A percentile compares a stretch with the other conserved stretches of the same genome.
phyloP scores from a whole-genome alignment of 106 monocot genomes.

The Platanthera zijinensis region DNA sequence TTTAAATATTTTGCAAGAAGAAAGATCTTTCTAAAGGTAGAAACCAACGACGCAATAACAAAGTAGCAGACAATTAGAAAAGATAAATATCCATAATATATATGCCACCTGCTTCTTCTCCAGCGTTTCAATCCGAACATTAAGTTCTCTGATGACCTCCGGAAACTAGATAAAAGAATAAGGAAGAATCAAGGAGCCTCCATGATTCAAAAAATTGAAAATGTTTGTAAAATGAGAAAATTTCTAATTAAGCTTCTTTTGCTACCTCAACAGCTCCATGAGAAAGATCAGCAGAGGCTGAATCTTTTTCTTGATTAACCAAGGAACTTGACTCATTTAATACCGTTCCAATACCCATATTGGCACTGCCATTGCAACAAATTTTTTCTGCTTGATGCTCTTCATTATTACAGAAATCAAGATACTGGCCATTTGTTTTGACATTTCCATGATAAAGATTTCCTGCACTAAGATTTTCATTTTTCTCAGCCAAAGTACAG shows the following conservation, averaged over 20 bases:
- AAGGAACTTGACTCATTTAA: not conserved
- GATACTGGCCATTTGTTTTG: not conserved
- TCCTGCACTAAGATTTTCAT: not conserved
- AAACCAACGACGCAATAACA: not conserved
- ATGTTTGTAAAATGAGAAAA: not conserved
- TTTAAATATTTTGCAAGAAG: not conserved
- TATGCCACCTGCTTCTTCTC: conserved; percentile 26
- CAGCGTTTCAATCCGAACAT: conserved; percentile 9
- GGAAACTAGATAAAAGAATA: conserved; percentile 7
- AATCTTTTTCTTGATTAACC: conserved; percentile 5
- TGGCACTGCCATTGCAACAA: conserved; percentile 1
- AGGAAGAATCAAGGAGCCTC: not conserved
- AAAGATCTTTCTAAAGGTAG: not conserved
- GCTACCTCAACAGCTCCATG: conserved; percentile 16
- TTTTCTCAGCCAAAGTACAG: conserved; percentile 2
- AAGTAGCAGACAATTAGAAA: not conserved
- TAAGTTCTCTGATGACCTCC: conserved; percentile 12
- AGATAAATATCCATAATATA: not conserved
- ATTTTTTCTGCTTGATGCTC: not conserved
- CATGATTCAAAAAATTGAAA: not conserved
- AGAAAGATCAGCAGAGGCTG: conserved; percentile 1
- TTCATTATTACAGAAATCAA: not conserved
- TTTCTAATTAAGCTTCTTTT: not conserved
- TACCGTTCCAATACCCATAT: not conserved
- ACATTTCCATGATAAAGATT: conserved; percentile 1